These are phyloP conservation scores for Leucaena leucocephala DNA, from an alignment of 306 rosid genomes.

Conservation along the genomic window DNA sequence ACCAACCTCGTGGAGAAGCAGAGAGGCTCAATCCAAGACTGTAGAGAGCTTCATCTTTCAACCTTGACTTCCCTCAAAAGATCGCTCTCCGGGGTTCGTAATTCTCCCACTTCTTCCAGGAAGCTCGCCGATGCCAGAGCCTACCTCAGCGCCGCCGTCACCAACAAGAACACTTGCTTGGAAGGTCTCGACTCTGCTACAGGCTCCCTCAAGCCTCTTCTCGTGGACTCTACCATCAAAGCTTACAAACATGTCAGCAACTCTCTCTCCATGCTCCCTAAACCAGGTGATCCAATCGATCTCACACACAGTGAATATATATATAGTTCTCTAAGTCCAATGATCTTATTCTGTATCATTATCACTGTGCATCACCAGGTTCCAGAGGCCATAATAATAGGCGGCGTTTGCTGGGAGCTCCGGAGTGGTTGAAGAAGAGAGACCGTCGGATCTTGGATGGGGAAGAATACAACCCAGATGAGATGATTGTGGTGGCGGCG, in stretches of 20 bases:
- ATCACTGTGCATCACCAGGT: slow-evolving; percentile 4
- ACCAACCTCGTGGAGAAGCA: slow-evolving; percentile 61
- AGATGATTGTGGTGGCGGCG: slow-evolving; percentile 59
- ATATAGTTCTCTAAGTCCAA: neutral
- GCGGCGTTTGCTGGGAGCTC: slow-evolving; percentile 46
- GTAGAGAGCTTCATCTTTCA: slow-evolving; percentile 70
- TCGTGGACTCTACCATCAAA: slow-evolving; percentile 48
- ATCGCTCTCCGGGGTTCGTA: slow-evolving; percentile 55
- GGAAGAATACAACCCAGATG: slow-evolving; percentile 45
- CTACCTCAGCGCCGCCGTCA: slow-evolving; percentile 80
- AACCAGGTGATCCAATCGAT: slow-evolving; percentile 21
- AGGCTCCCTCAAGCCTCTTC: slow-evolving; percentile 62
- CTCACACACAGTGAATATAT: neutral
- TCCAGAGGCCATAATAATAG: slow-evolving; percentile 40
- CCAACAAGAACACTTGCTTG: slow-evolving; percentile 85
- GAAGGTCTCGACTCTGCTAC: slow-evolving; percentile 78
- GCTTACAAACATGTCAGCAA: slow-evolving; percentile 70
- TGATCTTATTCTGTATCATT: neutral
- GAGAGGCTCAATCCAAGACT: slow-evolving; percentile 68
- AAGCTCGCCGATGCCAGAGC: slow-evolving; percentile 58
- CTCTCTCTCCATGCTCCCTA: slow-evolving; percentile 64
- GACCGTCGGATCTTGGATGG: slow-evolving; percentile 39
- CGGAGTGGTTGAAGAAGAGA: slow-evolving; percentile 51
- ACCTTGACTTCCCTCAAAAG: slow-evolving; percentile 53
- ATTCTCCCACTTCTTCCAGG: slow-evolving; percentile 18